Conservation (phyloP, 192 early-diverging fungal species). For the Coemansia sp. region DNA sequence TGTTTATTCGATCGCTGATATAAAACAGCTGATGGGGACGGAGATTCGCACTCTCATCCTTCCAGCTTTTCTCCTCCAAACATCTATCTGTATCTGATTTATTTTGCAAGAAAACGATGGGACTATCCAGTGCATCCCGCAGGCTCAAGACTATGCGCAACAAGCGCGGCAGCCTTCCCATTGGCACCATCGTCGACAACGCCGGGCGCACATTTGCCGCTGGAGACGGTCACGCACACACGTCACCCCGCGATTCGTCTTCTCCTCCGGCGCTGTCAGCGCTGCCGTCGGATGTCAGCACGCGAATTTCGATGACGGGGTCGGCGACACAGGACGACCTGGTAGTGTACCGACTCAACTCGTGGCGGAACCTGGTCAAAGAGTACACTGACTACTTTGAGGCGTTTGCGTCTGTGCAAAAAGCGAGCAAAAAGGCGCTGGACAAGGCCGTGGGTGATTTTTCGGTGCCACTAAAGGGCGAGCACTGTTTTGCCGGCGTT, state of each 20-base stretch:
- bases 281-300: constrained; percentile 34
- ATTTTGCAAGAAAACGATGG: constrained; percentile 4
- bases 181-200: constrained; percentile 22
- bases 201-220: constrained; percentile 3
- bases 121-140: constrained; percentile 25
- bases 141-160: constrained; percentile 26
- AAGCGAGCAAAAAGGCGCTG: constrained; percentile 24
- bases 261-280: constrained; percentile 17
- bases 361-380: constrained; percentile 38
- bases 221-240: neutral
- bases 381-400: constrained; percentile 30
- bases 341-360: constrained; percentile 29
- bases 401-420: constrained; percentile 23
- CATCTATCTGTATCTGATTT: too few relatives aligned
- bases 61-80: neutral
- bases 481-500: constrained; percentile 36
- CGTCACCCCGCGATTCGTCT: neutral
- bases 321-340: constrained; percentile 38
- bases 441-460: constrained; percentile 39
- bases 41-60: neutral
- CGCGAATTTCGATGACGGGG: constrained; percentile 26
- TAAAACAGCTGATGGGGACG: neutral
- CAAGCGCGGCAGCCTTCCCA: constrained; percentile 30
- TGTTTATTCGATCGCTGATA: constrained; percentile 2
- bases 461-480: constrained; percentile 27